Percentiles rank a stretch among this genome's conserved stretches.
These are phyloP conservation scores for Allium sativum DNA, from an alignment of 106 monocot species.

Conservation along the genomic window DNA sequence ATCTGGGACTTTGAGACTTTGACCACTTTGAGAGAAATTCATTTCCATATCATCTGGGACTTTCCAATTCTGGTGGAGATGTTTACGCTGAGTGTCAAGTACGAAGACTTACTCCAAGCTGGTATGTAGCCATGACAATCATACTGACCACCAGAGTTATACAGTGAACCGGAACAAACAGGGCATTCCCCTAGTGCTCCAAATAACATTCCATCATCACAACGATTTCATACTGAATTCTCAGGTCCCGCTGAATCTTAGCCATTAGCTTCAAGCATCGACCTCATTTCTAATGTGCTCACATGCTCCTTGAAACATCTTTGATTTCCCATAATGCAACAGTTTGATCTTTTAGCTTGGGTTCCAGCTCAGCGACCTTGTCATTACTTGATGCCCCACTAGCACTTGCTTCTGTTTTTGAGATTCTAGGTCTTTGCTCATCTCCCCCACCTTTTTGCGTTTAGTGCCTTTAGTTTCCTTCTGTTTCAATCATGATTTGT, in stretches of 20 bases:
- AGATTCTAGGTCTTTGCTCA: constrained; percentile 29
- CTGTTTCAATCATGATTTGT: too few relatives aligned
- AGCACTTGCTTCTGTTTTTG: constrained; percentile 28
- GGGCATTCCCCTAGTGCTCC: constrained; percentile 74
- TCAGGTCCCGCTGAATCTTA: constrained; percentile 87
- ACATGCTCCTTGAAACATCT: constrained; percentile 80
- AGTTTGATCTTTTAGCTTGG: constrained; percentile 66
- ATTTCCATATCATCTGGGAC: constrained; percentile 65
- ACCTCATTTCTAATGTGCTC: constrained; percentile 50
- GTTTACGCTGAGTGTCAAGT: constrained; percentile 51
- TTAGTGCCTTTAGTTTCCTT: constrained; percentile 39
- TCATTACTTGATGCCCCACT: constrained; percentile 12
- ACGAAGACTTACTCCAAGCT: constrained; percentile 95
- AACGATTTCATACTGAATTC: constrained; percentile 81
- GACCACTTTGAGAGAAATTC: constrained; percentile 90
- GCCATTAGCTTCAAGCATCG: constrained; percentile 86
- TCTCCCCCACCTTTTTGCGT: constrained; percentile 39
- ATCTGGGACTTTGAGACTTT: constrained; percentile 83
- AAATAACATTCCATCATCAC: constrained; percentile 98
- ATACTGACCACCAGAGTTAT: constrained; percentile 60
- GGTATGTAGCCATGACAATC: constrained; percentile 78
- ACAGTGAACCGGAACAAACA: constrained; percentile 67
- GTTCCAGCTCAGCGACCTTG: constrained; percentile 24
- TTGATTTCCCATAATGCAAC: constrained; percentile 78
- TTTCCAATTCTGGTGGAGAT: constrained; percentile 75